These are phyloP conservation scores for Aspergillus floridensis DNA, from an alignment of 2,329 filamentous ascomycete species.

Conservation along the genomic window DNA sequence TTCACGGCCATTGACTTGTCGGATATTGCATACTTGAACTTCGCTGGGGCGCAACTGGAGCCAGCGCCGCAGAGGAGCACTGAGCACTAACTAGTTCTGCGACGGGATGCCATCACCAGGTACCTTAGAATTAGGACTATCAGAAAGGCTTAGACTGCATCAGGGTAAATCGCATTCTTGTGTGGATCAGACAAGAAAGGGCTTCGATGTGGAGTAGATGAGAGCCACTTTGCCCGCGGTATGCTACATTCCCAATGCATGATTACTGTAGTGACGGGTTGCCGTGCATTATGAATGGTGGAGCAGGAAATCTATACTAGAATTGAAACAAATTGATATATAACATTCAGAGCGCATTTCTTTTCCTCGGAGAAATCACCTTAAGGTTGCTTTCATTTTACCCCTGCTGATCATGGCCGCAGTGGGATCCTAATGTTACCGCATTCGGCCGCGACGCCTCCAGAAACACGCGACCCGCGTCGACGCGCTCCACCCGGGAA, in stretches of 20 bases:
- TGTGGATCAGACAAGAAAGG: not conserved
- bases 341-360: too few relatives aligned
- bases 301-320: too few relatives aligned
- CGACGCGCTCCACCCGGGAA: constrained; percentile 4
- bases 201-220: not conserved
- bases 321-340: not conserved
- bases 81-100: not conserved
- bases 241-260: constrained; percentile 12
- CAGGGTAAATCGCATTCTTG: not conserved
- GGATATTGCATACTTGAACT: too few relatives aligned
- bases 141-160: not conserved
- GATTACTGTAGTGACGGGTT: constrained; percentile 18
- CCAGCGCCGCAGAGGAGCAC: too few relatives aligned
- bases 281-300: not conserved
- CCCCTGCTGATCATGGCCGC: not conserved
- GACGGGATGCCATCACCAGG: not conserved
- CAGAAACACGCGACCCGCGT: constrained; percentile 8
- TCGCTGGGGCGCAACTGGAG: too few relatives aligned
- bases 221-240: not conserved
- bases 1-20: too few relatives aligned
- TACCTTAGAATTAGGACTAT: not conserved
- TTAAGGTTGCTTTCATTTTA: not conserved
- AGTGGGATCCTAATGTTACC: constrained; percentile 8
- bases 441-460: constrained; percentile 14
- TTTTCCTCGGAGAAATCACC: not conserved